Conservation (phyloP, 2,329 filamentous ascomycete species). For the Ascochyta koolunga region DNA sequence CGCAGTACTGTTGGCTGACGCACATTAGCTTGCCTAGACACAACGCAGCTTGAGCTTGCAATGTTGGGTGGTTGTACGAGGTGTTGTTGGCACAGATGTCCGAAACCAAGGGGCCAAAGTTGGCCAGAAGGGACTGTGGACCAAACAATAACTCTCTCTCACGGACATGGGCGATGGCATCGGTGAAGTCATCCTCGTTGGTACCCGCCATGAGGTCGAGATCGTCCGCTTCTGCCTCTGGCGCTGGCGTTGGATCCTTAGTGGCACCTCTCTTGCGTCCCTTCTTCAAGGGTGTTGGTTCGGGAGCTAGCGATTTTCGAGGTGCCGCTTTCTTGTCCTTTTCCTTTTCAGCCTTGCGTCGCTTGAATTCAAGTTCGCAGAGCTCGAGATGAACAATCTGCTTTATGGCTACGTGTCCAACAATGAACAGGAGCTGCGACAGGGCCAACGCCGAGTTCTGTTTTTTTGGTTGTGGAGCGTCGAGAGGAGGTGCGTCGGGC, state of each 20-base stretch:
- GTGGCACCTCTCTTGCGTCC: constrained; percentile 48
- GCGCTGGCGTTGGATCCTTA: constrained; percentile 52
- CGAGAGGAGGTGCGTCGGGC: constrained; percentile 27
- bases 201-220: constrained; percentile 96
- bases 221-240: constrained; percentile 75
- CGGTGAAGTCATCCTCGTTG: constrained; percentile 90
- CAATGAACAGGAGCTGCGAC: constrained; percentile 91
- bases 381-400: constrained; percentile 98
- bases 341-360: constrained; percentile 88
- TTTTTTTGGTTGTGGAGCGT: constrained; percentile 49
- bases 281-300: constrained; percentile 48
- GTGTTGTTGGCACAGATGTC: constrained; percentile 94
- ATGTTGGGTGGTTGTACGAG: constrained; percentile 82
- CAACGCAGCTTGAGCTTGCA: constrained; percentile 91
- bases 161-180: constrained; percentile 82
- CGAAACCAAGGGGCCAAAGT: constrained; percentile 88
- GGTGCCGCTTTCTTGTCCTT: constrained; percentile 70
- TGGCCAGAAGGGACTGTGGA: constrained; percentile 79
- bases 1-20: constrained; percentile 94
- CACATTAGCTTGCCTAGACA: constrained; percentile 99
- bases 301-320: constrained; percentile 38
- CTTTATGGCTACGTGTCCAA: constrained; percentile 96
- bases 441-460: constrained; percentile 76
- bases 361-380: constrained; percentile 98
- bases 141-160: constrained; percentile 86